Evolutionary conservation across 805 yeast genomes (phyloP), one percentile per base, ranked within the genome.

Genomic region (Candida jianshihensis): DNA sequence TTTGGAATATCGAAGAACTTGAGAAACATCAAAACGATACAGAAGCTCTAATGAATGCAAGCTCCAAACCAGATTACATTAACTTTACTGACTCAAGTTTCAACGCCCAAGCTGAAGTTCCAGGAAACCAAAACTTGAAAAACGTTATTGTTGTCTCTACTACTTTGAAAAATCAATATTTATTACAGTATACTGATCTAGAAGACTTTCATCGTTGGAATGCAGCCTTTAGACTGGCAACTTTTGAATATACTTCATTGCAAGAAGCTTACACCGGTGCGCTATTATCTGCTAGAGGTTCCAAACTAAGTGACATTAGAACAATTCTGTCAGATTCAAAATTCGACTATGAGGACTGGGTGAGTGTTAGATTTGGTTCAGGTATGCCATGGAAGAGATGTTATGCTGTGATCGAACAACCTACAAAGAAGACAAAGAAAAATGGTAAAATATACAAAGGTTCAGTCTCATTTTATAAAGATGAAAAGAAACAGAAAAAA

Each of bases 261-360:
- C 97, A 92, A 63, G 95, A 88, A 56, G 97, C 97, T 1, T 92
- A 92, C 59, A 89, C 98, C 0, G 98, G 96, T 9, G 96, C 97
- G 0, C 66, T 92, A 38, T 65, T 92, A 36, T 81, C 94, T 9
- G 88, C 96, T n/a, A 71, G 94, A 52, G 98, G 98, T 17, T 73
- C 95, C 5, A 67, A 82, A 41, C 64, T 92, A 41, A 80, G 90
- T 36, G 97, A 94, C 53, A 88, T 92, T 43, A 74, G 84, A 41
- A 82, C 90, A 13, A 69, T 92, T 31, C 67, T 92, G 39, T 81
- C 95, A 1, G 95, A 84, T 45, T 81, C 92, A 15, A 81, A 90
- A 52, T 84, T 78, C 55, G 76, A 75, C 40, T 92, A 87, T 53
- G 96, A 86, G 58, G 96, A 89, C 51, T 90, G 96, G 97, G 88